Evolutionary conservation across 2,329 filamentous ascomycete genomes (phyloP).

Genomic region (Apiospora hydei): DNA sequence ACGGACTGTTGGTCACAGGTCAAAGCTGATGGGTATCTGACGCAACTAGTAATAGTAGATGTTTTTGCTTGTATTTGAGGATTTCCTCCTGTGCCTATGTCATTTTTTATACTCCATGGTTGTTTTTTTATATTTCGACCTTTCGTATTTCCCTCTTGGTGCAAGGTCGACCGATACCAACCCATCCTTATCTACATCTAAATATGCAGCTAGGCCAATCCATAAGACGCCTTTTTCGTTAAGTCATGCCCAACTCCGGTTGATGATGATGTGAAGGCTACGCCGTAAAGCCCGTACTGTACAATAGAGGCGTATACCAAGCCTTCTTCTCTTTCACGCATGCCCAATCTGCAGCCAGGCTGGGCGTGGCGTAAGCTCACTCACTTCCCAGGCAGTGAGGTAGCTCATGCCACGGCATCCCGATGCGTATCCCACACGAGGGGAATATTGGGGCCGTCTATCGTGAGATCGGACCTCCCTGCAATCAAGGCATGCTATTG

Average conservation of each 20-base stretch:
- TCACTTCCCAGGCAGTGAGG: neutral
- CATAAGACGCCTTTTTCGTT: conserved; percentile 2
- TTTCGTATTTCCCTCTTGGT: neutral
- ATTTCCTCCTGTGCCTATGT: neutral
- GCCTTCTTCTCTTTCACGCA: conserved; percentile 4
- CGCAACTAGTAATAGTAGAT: neutral
- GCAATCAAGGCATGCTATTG: neutral
- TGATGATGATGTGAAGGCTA: conserved; percentile 3
- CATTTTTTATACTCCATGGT: neutral
- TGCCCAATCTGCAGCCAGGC: neutral
- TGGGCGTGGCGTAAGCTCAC: neutral
- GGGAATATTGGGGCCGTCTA: conserved; percentile 4
- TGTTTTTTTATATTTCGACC: neutral
- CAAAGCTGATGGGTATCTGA: neutral
- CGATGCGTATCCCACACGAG: neutral
- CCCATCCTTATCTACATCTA: conserved; percentile 2
- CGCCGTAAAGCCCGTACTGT: neutral
- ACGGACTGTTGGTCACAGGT: neutral
- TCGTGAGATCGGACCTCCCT: conserved; percentile 6
- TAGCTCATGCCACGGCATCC: neutral
- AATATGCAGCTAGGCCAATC: conserved; percentile 4
- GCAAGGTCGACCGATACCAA: neutral
- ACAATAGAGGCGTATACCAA: neutral
- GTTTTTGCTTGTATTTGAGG: neutral
- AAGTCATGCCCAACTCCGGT: conserved; percentile 9